These are phyloP conservation scores for Zoysia matrella DNA, from an alignment of 202 grass and related monocot genomes.

Conservation along the genomic window DNA sequence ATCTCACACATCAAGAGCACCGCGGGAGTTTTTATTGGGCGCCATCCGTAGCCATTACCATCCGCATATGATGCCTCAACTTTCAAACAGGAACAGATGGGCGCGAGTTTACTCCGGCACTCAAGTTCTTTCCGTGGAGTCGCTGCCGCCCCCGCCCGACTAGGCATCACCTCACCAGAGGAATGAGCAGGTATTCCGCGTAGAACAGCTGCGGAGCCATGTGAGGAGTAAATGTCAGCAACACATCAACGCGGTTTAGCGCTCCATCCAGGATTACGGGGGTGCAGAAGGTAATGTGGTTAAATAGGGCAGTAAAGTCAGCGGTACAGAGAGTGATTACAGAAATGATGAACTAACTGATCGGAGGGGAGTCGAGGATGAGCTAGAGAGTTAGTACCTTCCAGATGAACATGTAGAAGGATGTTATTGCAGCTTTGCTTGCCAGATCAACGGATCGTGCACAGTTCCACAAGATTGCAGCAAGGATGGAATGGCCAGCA, in stretches of 20 bases:
- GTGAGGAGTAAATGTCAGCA: conserved; percentile 29
- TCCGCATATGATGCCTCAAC: not conserved
- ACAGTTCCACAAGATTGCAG: conserved; percentile 67
- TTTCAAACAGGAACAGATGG: conserved; percentile 32
- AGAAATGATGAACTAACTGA: not conserved
- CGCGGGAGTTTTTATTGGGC: conserved; percentile 46
- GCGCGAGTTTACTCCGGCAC: conserved; percentile 32
- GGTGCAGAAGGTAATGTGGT: conserved; percentile 35
- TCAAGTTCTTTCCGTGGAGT: conserved; percentile 46
- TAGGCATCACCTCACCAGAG: conserved; percentile 61
- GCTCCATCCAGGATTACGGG: not conserved
- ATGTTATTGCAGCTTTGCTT: conserved; percentile 81
- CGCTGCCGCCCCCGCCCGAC: not conserved
- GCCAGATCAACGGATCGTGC: conserved; percentile 69
- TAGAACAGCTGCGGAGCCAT: conserved; percentile 81
- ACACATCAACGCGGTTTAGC: conserved; percentile 4
- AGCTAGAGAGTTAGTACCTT: conserved; percentile 50
- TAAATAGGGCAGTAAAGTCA: not conserved
- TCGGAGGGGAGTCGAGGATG: not conserved
- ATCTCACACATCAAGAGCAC: not conserved
- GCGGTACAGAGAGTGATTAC: not conserved
- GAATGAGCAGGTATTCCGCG: conserved; percentile 95
- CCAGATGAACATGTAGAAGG: conserved; percentile 99
- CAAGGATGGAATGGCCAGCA: conserved; percentile 72
- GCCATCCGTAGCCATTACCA: not conserved